Conservation (phyloP, 106 monocot species). For the Dendrobium nobile region DNA sequence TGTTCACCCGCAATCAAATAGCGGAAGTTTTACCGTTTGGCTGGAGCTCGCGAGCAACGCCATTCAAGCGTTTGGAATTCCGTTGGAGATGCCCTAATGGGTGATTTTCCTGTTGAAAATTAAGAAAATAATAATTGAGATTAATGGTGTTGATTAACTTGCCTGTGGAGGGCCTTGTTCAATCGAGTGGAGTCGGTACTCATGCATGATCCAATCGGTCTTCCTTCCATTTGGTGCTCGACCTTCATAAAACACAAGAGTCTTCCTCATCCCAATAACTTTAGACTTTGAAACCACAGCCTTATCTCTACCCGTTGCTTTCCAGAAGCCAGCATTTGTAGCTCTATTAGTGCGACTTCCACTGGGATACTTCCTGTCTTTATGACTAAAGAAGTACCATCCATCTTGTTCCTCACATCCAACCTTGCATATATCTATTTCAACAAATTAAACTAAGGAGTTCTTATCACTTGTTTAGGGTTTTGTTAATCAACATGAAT, state of each 20-base stretch:
- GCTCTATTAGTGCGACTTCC: slow-evolving; percentile 83
- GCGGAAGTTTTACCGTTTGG: too few relatives aligned
- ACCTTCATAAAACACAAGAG: slow-evolving; percentile 88
- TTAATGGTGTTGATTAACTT: background rate
- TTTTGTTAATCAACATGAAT: too few relatives aligned
- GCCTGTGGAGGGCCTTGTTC: slow-evolving; percentile 56
- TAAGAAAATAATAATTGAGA: too few relatives aligned
- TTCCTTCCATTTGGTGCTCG: slow-evolving; percentile 87
- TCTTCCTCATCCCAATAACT: slow-evolving; percentile 87
- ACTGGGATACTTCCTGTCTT: slow-evolving; percentile 83
- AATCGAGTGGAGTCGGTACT: slow-evolving; percentile 70
- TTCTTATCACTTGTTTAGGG: too few relatives aligned
- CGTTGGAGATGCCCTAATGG: background rate
- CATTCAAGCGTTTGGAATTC: too few relatives aligned
- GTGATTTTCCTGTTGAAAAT: too few relatives aligned
- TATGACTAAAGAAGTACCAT: slow-evolving; percentile 95
- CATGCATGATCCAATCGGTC: slow-evolving; percentile 96
- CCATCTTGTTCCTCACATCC: slow-evolving; percentile 76
- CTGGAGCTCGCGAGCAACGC: too few relatives aligned
- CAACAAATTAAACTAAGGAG: too few relatives aligned
- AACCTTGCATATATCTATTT: slow-evolving; percentile 45
- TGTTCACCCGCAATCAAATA: too few relatives aligned
- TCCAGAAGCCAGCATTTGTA: slow-evolving; percentile 76
- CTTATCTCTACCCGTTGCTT: slow-evolving; percentile 82
- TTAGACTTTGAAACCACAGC: slow-evolving; percentile 49